Percentiles rank a stretch among this genome's conserved stretches.
Conservation (phyloP, 2,329 filamentous ascomycete species). For the Nigrospora osmanthi region DNA sequence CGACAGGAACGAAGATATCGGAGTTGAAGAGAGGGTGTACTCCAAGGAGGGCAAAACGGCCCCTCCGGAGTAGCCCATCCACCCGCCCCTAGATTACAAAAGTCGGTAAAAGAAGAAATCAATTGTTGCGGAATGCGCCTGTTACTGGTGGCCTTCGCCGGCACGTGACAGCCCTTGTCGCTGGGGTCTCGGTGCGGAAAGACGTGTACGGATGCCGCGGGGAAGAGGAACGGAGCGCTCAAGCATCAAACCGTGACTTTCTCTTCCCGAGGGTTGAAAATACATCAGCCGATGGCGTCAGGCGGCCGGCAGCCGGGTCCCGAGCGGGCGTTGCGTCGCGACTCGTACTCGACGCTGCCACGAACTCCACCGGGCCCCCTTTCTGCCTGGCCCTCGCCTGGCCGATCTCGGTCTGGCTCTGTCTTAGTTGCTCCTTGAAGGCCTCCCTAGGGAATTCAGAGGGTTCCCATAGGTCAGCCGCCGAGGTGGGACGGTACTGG, state of each 20-base stretch:
- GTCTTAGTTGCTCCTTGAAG: constrained; percentile 40
- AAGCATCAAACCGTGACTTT: constrained; percentile 25
- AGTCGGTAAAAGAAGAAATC: too few species aligned
- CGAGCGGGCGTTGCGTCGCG: constrained; percentile 9
- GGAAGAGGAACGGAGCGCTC: too few species aligned
- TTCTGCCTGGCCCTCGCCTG: constrained; percentile 35
- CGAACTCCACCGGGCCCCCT: constrained; percentile 44
- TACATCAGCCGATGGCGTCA: not conserved
- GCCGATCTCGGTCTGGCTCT: constrained; percentile 35
- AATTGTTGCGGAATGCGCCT: too few species aligned
- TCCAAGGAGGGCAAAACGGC: constrained; percentile 10
- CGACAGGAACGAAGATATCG: constrained; percentile 21
- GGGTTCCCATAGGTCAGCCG: constrained; percentile 50
- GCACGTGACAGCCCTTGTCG: too few species aligned
- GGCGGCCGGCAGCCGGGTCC: not conserved
- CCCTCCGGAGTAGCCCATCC: too few species aligned
- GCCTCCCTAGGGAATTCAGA: constrained; percentile 46
- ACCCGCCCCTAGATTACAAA: too few species aligned
- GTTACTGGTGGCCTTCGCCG: too few species aligned
- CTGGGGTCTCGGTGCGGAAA: too few species aligned
- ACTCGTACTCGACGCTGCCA: constrained; percentile 16
- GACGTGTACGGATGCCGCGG: too few species aligned
- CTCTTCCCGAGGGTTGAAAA: constrained; percentile 15
- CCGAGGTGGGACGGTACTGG: constrained; percentile 60
- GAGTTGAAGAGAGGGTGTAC: constrained; percentile 20